phyloP scores from a whole-genome alignment of 345 rosid genomes.

The Syzygium jambos region DNA sequence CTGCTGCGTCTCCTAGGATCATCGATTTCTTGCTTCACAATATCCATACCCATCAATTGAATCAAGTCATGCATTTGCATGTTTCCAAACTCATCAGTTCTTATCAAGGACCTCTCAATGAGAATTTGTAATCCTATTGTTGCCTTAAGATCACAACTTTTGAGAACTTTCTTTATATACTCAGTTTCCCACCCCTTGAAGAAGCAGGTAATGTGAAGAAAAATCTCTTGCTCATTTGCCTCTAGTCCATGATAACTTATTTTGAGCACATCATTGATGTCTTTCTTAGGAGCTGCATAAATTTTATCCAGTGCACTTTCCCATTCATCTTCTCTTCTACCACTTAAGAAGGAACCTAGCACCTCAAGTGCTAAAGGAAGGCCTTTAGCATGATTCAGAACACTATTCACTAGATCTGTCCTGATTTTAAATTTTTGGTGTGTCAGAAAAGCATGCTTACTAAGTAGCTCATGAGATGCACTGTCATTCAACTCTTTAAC shows the following conservation, averaged over 20 bases:
- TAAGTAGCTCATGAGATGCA: background rate
- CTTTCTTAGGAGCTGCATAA: background rate
- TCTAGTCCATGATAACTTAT: background rate
- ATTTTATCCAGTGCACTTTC: background rate
- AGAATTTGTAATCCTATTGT: background rate
- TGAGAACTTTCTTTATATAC: background rate
- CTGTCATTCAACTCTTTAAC: background rate
- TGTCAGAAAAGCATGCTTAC: background rate
- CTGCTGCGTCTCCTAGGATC: accelerated
- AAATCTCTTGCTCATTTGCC: background rate
- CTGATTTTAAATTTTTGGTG: background rate
- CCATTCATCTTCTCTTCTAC: background rate
- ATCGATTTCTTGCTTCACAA: background rate
- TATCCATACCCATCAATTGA: background rate
- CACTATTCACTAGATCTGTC: background rate
- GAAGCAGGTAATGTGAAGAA: background rate
- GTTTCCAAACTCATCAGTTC: background rate
- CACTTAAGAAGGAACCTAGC: background rate
- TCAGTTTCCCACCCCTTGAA: background rate
- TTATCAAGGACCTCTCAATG: background rate
- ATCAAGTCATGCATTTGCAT: background rate
- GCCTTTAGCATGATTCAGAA: background rate
- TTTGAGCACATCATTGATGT: background rate
- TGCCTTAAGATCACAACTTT: background rate
- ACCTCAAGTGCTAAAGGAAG: background rate